Evolutionary conservation across 345 rosid species (phyloP).

Genomic region (Bruguiera gymnorhiza): DNA sequence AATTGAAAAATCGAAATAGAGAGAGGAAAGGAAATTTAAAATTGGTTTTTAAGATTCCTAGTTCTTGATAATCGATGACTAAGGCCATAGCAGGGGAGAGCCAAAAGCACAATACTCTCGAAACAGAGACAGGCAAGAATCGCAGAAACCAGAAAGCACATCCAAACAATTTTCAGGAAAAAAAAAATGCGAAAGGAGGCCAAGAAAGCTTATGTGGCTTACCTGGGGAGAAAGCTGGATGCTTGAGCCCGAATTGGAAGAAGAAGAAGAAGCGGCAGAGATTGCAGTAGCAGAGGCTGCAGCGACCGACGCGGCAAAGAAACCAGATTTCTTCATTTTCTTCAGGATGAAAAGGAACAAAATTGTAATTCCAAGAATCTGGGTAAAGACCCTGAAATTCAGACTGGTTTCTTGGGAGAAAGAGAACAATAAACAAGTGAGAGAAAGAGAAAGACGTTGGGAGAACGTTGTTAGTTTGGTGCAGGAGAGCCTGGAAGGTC

Average conservation of each 20-base stretch:
- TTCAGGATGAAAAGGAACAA: background rate
- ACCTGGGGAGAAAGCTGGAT: constrained; percentile 47
- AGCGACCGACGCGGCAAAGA: constrained; percentile 48
- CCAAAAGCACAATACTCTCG: background rate
- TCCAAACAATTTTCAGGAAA: background rate
- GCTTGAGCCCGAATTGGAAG: constrained; percentile 28
- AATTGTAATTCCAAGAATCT: constrained; percentile 6
- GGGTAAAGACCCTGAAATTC: background rate
- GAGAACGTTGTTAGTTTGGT: background rate
- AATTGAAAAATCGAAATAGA: background rate
- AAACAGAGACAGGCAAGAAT: no score
- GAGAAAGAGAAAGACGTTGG: background rate
- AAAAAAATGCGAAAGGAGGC: background rate
- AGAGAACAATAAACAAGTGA: background rate
- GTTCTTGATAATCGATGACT: no score
- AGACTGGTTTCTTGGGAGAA: background rate
- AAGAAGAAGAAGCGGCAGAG: constrained; percentile 41
- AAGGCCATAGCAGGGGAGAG: no score
- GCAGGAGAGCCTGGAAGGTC: background rate
- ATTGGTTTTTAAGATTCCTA: no score
- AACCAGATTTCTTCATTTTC: constrained; percentile 58
- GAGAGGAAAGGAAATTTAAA: background rate
- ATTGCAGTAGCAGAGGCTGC: constrained; percentile 52
- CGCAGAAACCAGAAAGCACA: no score
- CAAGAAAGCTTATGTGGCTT: background rate